Evolutionary conservation across 129 eudicot genomes (phyloP), one percentile per base, ranked within the genome.

Genomic region (Centella asiatica): DNA sequence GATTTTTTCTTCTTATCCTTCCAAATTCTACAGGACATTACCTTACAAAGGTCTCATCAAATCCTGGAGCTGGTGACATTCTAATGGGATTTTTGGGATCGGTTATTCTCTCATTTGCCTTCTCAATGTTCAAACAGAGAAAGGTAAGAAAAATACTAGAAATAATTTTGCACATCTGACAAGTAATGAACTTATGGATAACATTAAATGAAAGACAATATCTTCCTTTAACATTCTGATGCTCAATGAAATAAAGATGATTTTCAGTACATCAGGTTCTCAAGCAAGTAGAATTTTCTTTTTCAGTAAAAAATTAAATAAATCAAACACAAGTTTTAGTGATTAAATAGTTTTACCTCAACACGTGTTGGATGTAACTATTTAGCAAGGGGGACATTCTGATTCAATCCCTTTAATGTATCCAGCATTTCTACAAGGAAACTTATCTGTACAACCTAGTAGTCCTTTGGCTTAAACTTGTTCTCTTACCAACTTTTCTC

Each of bases 1-100:
- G 17, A 56, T 56, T 28, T 18, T 15, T 54, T 6, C 40, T 8
- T 23, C 39, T 28, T 56, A n/a, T 56, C 42, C 32, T 56, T 27
- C 59, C 47, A 69, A 54, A 44, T 47, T 71, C 14, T 74, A 40
- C 77, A 93, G 99, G 99, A 66, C 76, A 82, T 69, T 93, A 93
- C 79, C 99, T 93, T 65, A 93, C 99, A 31, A 93, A 93, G 72
- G 86, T 78, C 62, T 61, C 95, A 5, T 85, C 99, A 19, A 69
- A 93, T 66, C 96, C 99, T 57, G 99, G 99, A 57, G 99, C 99
- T 42, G 99, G 99, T 78, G 99, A 93, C 68, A 88, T 93, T 73
- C 74, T 93, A 48, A 88, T 93, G 96, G 99, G 96, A 52, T 93
- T 93, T 77, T 58, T 93, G 52, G 99, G 99, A 74, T 87, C 99